Conservation (phyloP, 2,329 filamentous ascomycete species). For the Neurospora sp. region DNA sequence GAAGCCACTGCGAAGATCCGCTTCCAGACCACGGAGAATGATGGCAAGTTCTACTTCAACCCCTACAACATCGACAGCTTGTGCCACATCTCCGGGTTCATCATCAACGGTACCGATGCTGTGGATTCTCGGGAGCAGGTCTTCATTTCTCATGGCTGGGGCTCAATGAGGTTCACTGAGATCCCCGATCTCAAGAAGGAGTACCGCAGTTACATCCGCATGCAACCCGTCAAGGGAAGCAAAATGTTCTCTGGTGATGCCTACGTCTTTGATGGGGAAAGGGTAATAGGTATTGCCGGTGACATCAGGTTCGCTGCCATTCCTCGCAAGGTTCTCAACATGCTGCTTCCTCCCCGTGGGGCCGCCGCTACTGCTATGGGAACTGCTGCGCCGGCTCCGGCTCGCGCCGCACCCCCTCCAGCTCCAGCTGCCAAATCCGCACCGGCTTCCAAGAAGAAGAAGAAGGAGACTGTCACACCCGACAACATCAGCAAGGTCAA, state of each 20-base stretch:
- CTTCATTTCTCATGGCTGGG: slow-evolving; percentile 52
- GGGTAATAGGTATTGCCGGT: slow-evolving; percentile 35
- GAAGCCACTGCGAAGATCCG: slow-evolving; percentile 33
- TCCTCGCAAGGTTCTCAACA: slow-evolving; percentile 55
- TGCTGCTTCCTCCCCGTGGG: slow-evolving; percentile 53
- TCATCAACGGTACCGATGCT: slow-evolving; percentile 48
- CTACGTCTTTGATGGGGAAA: slow-evolving; percentile 43
- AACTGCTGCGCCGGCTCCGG: slow-evolving; percentile 23
- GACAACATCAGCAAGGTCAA: slow-evolving; percentile 39
- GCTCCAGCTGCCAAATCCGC: slow-evolving; percentile 24
- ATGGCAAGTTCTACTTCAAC: slow-evolving; percentile 44
- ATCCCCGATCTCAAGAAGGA: slow-evolving; percentile 33
- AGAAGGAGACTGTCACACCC: slow-evolving; percentile 36
- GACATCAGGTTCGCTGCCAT: slow-evolving; percentile 59
- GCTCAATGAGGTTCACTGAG: slow-evolving; percentile 39
- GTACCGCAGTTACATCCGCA: slow-evolving; percentile 47
- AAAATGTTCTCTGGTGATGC: slow-evolving; percentile 45
- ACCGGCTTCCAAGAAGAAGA: slow-evolving; percentile 27
- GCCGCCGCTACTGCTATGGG: slow-evolving; percentile 24
- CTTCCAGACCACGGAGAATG: slow-evolving; percentile 37
- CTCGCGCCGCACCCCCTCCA: slow-evolving; percentile 23
- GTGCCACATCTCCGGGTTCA: slow-evolving; percentile 50
- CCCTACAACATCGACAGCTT: slow-evolving; percentile 51
- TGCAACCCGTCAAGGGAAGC: slow-evolving; percentile 42
- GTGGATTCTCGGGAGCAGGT: slow-evolving; percentile 44